Evolutionary conservation across 2,329 filamentous ascomycete genomes (phyloP).

Genomic region (Rhexocercosporidium sp.): DNA sequence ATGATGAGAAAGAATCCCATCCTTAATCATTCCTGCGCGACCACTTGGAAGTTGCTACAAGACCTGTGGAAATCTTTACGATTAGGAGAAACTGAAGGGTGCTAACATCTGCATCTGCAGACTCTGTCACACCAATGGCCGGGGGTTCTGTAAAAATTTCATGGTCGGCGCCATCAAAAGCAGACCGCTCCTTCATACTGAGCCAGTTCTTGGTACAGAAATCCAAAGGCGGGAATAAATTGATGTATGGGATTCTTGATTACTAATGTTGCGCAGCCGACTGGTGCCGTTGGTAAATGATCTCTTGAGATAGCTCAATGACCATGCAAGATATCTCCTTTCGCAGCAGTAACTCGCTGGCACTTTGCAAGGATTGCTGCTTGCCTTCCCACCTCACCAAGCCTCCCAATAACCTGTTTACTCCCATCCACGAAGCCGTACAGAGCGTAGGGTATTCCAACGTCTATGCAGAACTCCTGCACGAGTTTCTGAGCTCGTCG

Average conservation of each 20-base stretch:
- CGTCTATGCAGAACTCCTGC: slow-evolving; percentile 80
- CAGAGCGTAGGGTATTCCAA: slow-evolving; percentile 82
- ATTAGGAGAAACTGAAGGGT: neutral
- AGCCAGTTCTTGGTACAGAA: neutral
- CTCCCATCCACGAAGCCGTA: slow-evolving; percentile 88
- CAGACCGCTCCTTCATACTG: neutral
- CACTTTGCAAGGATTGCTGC: slow-evolving; percentile 79
- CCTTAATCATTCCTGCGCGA: neutral
- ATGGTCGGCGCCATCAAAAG: neutral
- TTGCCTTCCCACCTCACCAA: slow-evolving; percentile 82
- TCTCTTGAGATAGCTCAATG: slow-evolving; percentile 23
- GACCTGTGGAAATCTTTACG: neutral
- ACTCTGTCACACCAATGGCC: neutral
- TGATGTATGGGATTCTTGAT: neutral
- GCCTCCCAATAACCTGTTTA: slow-evolving; percentile 74
- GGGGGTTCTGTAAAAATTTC: neutral
- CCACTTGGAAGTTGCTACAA: slow-evolving; percentile 1
- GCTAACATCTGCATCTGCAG: neutral
- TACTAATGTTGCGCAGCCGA: neutral
- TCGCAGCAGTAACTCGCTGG: slow-evolving; percentile 53
- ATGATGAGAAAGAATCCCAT: neutral
- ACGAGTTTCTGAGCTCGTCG: slow-evolving; percentile 76
- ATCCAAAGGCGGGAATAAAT: neutral
- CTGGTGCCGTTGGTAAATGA: neutral
- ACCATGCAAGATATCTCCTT: slow-evolving; percentile 40